phyloP scores from a whole-genome alignment of 495 filamentous ascomycete species.

The Pyrenula massariospora region DNA sequence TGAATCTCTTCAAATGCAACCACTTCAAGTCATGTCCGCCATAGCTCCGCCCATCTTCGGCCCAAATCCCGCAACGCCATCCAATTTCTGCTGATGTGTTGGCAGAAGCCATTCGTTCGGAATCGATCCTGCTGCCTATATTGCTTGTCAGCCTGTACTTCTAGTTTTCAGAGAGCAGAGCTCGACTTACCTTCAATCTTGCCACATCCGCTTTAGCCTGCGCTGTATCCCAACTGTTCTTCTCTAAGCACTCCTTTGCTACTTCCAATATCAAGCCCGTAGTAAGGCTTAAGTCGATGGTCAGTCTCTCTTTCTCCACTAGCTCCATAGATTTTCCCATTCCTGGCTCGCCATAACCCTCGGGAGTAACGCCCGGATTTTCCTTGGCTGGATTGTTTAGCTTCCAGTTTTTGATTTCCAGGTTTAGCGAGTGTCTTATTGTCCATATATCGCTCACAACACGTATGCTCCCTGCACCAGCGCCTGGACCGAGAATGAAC shows the following conservation, averaged over 20 bases:
- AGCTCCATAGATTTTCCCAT: constrained; percentile 30
- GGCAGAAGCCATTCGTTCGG: not conserved
- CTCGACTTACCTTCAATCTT: not conserved
- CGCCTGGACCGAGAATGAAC: constrained; percentile 72
- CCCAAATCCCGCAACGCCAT: not conserved
- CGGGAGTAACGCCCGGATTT: constrained; percentile 17
- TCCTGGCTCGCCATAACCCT: constrained; percentile 28
- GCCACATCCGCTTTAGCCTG: constrained; percentile 37
- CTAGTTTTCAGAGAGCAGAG: not conserved
- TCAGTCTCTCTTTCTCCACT: constrained; percentile 47
- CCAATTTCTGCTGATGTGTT: not conserved
- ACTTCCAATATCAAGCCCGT: constrained; percentile 65
- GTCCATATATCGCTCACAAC: constrained; percentile 63
- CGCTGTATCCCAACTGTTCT: constrained; percentile 65
- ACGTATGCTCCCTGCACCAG: constrained; percentile 47
- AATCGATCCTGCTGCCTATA: not conserved
- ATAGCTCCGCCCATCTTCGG: not conserved
- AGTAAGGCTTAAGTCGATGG: constrained; percentile 50
- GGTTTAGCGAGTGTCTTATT: constrained; percentile 2
- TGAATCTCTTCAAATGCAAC: not conserved
- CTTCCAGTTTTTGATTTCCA: not conserved
- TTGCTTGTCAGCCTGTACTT: not conserved
- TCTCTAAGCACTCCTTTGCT: constrained; percentile 57
- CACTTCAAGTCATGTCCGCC: not conserved
- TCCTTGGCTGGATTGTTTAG: constrained; percentile 4